A percentile compares a stretch with the other conserved stretches of the same genome.
Evolutionary conservation across 768 basidiomycete species (phyloP).

Genomic region (Mycena vulgaris): DNA sequence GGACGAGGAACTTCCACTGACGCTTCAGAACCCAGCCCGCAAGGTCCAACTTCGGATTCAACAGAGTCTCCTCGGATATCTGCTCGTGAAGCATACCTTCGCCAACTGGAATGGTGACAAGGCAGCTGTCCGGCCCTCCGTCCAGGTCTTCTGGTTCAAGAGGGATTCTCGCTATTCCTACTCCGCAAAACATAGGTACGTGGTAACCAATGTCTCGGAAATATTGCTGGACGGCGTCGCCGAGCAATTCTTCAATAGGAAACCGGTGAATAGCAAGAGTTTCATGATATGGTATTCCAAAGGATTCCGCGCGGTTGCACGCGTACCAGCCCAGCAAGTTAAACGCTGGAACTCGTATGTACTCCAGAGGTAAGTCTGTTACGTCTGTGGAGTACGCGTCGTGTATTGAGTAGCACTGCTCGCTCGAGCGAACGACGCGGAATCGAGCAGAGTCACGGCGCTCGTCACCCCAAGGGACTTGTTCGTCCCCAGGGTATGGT

Average conservation of each 20-base stretch:
- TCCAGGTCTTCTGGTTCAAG: neutral
- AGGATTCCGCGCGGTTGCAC: neutral
- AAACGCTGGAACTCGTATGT: neutral
- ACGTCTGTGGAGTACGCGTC: neutral
- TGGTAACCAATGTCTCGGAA: neutral
- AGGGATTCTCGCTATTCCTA: neutral
- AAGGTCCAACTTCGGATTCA: neutral
- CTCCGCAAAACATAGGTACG: neutral
- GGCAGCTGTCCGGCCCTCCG: neutral
- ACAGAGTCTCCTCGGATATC: neutral
- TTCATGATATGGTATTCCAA: neutral
- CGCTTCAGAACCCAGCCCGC: neutral
- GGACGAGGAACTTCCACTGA: neutral
- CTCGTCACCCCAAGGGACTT: neutral
- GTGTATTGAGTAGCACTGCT: neutral
- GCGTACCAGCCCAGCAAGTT: constrained; percentile 10
- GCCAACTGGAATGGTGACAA: neutral
- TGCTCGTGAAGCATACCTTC: too few species aligned
- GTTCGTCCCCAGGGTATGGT: neutral
- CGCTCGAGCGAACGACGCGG: neutral
- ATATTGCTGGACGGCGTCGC: constrained; percentile 12
- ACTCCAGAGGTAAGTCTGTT: neutral
- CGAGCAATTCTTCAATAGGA: constrained; percentile 4
- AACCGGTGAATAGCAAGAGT: constrained; percentile 1
- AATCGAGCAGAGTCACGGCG: neutral